Evolutionary conservation across 2,329 filamentous ascomycete genomes (phyloP), one percentile per base, ranked within the genome.

Genomic region (Aspergillus quadrilineatus): DNA sequence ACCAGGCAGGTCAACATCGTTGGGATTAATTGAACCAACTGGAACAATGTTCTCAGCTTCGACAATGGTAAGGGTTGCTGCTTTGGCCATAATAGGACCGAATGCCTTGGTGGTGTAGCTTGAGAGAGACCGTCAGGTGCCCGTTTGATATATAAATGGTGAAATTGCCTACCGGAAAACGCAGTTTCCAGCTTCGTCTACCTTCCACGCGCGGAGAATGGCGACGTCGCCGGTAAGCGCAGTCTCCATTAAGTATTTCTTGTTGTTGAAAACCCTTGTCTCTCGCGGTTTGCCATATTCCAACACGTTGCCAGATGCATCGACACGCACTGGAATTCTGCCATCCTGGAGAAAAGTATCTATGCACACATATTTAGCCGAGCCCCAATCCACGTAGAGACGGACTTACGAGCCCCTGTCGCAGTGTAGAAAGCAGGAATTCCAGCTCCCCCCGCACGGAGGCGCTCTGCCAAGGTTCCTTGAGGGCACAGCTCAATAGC

Each of bases 41-140:
- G 88, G 85, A 51, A 95, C 90, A 57, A 95, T 91, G 60, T 93
- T 82, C 67, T 95, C 90, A 1, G 90, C 90, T 70, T 95, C 90
- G 37, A 94, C 89, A 41, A 95, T 92, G 28, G 89, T 88, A 39
- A 89, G 68, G 47, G 82, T 84, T 0, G 89, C 90, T 0, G 90
- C 90, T 75, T 93, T 92, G 58, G 89, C 90, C 88, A 92, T 90
- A 60, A 90, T 81, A 5, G 85, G 82, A 1, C 85, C 88, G 61
- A 90, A 92, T 0, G 87, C 85, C 70, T 89, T 89, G 32, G 88
- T 90, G 0, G 89, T 88, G 72, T 89, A 87, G 26, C 71, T 74
- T 50, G 26, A 26, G 15, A 15, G 17, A 37, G 10, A 9, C n/a
- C 12, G 36, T 54, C 37, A 54, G 22, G 44, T 26, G 29, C 29